Conservation (phyloP, 139 green algal genomes). For the Edaphochlamys debaryana region DNA sequence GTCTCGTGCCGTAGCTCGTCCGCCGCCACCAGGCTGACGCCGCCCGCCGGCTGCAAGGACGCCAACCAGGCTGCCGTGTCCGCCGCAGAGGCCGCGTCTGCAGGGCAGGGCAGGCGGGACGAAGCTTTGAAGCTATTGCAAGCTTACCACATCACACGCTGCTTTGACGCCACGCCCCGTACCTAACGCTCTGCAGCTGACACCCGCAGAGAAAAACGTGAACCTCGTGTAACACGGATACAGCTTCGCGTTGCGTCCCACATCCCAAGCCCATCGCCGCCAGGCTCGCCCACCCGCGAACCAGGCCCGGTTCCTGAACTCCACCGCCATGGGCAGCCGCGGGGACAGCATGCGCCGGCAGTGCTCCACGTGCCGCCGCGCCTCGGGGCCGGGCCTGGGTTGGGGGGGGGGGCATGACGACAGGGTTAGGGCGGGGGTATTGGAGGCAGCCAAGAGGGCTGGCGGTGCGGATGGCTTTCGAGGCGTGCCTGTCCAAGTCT, state of each 20-base stretch:
- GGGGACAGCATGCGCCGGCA: constrained; percentile 46
- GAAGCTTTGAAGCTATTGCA: not conserved
- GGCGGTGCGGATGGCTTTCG: no score
- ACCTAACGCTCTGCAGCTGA: no score
- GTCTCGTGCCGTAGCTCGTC: constrained; percentile 66
- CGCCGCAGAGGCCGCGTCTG: not conserved
- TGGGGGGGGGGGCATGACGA: not conserved
- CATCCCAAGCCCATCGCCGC: no score
- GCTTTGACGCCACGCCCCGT: no score
- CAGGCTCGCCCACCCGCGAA: constrained; percentile 43
- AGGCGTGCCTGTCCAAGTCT: no score
- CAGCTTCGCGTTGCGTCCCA: no score
- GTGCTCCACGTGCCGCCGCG: constrained; percentile 37
- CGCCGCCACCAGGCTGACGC: constrained; percentile 49
- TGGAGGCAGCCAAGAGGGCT: no score
- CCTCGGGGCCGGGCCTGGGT: not conserved
- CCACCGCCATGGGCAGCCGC: constrained; percentile 53
- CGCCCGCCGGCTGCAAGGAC: not conserved
- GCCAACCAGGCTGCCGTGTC: not conserved
- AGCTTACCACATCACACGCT: not conserved
- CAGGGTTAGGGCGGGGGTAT: no score
- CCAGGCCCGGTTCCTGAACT: constrained; percentile 59
- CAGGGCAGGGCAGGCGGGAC: not conserved
- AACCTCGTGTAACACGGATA: no score
- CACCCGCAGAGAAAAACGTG: no score